These are phyloP conservation scores for Aurinia saxatilis DNA, from an alignment of 345 rosid genomes.

Conservation along the genomic window DNA sequence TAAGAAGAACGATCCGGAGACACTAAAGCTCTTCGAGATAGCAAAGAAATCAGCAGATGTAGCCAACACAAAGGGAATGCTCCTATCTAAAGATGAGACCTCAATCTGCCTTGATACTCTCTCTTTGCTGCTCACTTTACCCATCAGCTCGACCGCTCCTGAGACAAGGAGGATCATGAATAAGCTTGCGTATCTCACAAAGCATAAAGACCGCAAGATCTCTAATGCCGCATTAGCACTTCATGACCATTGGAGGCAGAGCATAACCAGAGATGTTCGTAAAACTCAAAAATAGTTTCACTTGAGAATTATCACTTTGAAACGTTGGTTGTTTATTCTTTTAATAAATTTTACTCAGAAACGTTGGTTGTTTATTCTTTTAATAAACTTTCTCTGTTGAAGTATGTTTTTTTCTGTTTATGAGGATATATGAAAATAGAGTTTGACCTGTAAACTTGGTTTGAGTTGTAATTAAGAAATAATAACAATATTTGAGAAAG, in stretches of 20 bases:
- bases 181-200: neutral
- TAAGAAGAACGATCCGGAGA: neutral
- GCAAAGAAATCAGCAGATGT: slow-evolving; percentile 3
- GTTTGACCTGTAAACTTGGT: too few species aligned
- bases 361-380: too few species aligned
- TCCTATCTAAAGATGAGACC: neutral
- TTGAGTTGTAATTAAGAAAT: too few species aligned
- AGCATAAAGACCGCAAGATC: slow-evolving; percentile 2
- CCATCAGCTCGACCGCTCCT: neutral
- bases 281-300: too few species aligned
- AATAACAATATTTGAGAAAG: too few species aligned
- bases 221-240: neutral
- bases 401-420: too few species aligned
- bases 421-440: too few species aligned
- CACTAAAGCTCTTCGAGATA: neutral
- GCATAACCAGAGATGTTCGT: too few species aligned
- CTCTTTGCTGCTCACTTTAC: neutral
- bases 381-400: too few species aligned
- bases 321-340: too few species aligned
- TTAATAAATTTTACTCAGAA: too few species aligned
- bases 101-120: neutral
- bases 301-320: too few species aligned
- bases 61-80: neutral
- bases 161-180: neutral
- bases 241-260: neutral